These are phyloP conservation scores for Neonothopanus nambi DNA, from an alignment of 1,284 basidiomycete genomes.

Conservation along the genomic window DNA sequence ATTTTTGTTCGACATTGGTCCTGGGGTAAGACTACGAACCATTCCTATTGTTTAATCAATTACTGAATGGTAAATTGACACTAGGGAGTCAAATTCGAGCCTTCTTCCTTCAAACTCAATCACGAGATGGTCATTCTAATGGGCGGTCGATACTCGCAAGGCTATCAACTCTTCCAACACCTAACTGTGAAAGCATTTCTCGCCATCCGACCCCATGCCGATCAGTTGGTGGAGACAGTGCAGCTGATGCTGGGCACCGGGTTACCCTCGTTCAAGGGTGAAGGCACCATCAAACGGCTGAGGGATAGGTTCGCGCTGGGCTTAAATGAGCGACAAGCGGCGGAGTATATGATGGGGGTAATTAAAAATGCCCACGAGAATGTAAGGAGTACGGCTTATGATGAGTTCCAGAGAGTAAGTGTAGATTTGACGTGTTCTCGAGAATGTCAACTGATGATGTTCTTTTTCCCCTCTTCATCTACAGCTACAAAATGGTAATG, in stretches of 20 bases:
- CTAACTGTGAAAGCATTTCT: conserved; percentile 96
- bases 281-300: conserved; percentile 85
- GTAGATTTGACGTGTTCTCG: not conserved
- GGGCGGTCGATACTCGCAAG: conserved; percentile 93
- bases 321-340: conserved; percentile 87
- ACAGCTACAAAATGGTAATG: conserved; percentile 54
- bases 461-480: too few relatives aligned
- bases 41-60: too few relatives aligned
- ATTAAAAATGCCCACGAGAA: conserved; percentile 96
- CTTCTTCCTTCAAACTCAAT: conserved; percentile 95
- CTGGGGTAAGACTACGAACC: conserved; percentile 54
- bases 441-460: not conserved
- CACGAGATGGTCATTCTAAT: conserved; percentile 98
- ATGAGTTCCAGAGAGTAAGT: conserved; percentile 85
- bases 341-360: conserved; percentile 87
- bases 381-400: conserved; percentile 87
- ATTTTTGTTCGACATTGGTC: conserved; percentile 97
- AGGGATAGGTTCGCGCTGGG: conserved; percentile 86
- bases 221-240: conserved; percentile 87
- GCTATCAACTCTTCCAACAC: conserved; percentile 92
- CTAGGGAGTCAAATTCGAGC: conserved; percentile 96
- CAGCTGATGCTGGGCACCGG: conserved; percentile 95
- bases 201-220: conserved; percentile 87
- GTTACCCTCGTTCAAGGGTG: conserved; percentile 96
- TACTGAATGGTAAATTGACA: not conserved